These are phyloP conservation scores for Simplicillium sp. DNA, from an alignment of 2,329 filamentous ascomycete genomes.

Conservation along the genomic window DNA sequence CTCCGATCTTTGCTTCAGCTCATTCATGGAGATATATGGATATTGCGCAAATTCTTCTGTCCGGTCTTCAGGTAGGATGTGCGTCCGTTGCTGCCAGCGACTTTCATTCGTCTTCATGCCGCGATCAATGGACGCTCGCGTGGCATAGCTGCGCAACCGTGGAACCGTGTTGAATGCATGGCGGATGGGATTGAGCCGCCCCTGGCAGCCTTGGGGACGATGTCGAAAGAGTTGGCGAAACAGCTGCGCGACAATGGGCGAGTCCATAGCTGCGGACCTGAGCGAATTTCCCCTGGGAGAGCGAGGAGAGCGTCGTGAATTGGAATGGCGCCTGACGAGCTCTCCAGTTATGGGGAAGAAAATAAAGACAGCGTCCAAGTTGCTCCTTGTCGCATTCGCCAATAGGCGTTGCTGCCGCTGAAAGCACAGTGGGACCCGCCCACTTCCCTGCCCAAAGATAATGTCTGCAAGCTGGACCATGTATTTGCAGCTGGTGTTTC, in stretches of 20 bases:
- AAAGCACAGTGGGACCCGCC: too few relatives aligned
- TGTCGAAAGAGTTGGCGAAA: constrained; percentile 81
- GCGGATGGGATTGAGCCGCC: constrained; percentile 14
- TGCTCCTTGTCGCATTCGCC: too few relatives aligned
- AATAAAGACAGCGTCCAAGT: too few relatives aligned
- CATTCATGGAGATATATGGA: constrained; percentile 75
- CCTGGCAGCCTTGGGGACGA: constrained; percentile 24
- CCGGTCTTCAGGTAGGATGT: constrained; percentile 67
- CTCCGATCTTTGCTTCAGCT: constrained; percentile 62
- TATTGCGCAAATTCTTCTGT: constrained; percentile 72
- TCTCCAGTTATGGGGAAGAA: too few relatives aligned
- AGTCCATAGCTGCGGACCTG: constrained; percentile 56
- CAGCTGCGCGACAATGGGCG: constrained; percentile 64
- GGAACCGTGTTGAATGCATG: not conserved
- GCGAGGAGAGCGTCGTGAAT: not conserved
- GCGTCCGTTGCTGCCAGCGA: constrained; percentile 78
- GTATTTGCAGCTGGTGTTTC: too few relatives aligned
- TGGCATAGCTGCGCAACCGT: constrained; percentile 13
- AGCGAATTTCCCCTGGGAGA: not conserved
- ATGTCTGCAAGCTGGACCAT: too few relatives aligned
- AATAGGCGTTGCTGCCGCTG: too few relatives aligned
- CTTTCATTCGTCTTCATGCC: constrained; percentile 47
- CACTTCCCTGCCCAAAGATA: too few relatives aligned
- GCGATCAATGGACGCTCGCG: constrained; percentile 20
- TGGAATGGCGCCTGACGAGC: not conserved